These are phyloP conservation scores for Funneliformis geosporum DNA, from an alignment of 192 early-diverging fungal genomes.

Conservation along the genomic window DNA sequence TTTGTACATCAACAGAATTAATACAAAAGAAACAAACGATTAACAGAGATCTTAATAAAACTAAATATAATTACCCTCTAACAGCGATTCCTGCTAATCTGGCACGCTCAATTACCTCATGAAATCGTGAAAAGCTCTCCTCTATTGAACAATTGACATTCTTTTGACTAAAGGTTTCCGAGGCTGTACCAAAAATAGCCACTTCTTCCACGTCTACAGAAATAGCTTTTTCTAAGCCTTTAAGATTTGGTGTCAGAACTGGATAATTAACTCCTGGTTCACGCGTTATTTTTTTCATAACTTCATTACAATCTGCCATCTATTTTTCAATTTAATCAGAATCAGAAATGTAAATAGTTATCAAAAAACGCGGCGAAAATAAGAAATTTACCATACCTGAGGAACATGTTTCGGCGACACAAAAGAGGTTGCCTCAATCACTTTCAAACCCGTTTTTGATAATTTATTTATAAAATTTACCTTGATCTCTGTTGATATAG, in stretches of 20 bases:
- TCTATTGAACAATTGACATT: slow-evolving; percentile 93
- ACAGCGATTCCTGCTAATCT: slow-evolving; percentile 65
- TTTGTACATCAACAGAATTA: slow-evolving; percentile 36
- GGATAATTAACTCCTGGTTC: slow-evolving; percentile 75
- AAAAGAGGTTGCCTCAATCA: slow-evolving; percentile 91
- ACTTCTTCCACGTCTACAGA: slow-evolving; percentile 81
- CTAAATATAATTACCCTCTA: slow-evolving; percentile 57
- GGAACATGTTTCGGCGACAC: slow-evolving; percentile 98
- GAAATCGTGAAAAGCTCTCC: slow-evolving; percentile 77
- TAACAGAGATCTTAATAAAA: slow-evolving; percentile 2
- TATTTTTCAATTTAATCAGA: slow-evolving; percentile 36
- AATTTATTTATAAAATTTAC: slow-evolving; percentile 86
- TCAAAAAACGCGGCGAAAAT: not conserved
- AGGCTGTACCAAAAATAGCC: slow-evolving; percentile 88
- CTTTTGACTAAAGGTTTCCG: slow-evolving; percentile 82
- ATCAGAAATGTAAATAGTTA: slow-evolving; percentile 11
- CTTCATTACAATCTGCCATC: slow-evolving; percentile 83
- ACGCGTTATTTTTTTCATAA: slow-evolving; percentile 69
- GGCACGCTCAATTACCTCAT: slow-evolving; percentile 65
- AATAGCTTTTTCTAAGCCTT: slow-evolving; percentile 82
- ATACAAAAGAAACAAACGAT: not conserved
- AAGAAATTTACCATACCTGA: slow-evolving; percentile 50
- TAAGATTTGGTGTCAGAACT: slow-evolving; percentile 87
- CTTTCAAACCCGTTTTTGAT: slow-evolving; percentile 73
- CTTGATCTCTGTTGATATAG: slow-evolving; percentile 81